Base-by-base conservation (phyloP, 352 stramenopile species). In the Phytopythium litorale region DNA sequence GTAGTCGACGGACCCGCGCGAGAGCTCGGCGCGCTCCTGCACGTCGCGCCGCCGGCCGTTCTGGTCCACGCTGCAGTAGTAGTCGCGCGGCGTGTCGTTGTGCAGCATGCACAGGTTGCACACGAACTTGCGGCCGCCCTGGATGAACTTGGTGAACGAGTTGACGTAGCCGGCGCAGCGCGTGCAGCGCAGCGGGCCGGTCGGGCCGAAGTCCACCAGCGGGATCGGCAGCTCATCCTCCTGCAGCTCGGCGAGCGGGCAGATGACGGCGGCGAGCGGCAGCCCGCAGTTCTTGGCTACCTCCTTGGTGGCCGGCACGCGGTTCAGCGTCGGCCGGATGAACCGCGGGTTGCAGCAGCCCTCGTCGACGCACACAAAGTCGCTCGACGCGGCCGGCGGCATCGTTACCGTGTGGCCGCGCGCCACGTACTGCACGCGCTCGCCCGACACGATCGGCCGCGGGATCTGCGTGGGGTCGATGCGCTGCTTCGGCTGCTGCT, bases 381-480 rank as follows among this genome's bases (percentile, higher is more conserved):
- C 80, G 40, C 82, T 92, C 4, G 81, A 91, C 0, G 86, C 86
- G 2, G 84, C 50, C 0, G 86, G 86, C 0, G 86, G 86, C 82
- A 93, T 91, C 12, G 86, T 91, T 45, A 95, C 78, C 0, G 86
- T 95, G 72, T 92, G 82, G 5, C 84, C 86, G 2, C 81, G 82
- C 1, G 86, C 81, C 33, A 93, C 67, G 70, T 95, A 95, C 66
- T 89, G 82, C 46, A 84, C 73, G 37, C 72, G 72, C 40, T 95
- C 85, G 2, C 68, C 56, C 12, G 76, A 79, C 25, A 92, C 84
- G 28, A 89, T 68, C 16, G 88, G 88, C 43, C 88, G 88, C 16
- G 88, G 88, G 60, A 96, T 96, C 64, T 96, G 87, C 38, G 84
- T 93, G 12, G 88, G 88, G 56, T 96, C 88, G 60, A 96, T 96